Evolutionary conservation across 2,329 filamentous ascomycete species (phyloP).

Genomic region (Trichoderma sp.): DNA sequence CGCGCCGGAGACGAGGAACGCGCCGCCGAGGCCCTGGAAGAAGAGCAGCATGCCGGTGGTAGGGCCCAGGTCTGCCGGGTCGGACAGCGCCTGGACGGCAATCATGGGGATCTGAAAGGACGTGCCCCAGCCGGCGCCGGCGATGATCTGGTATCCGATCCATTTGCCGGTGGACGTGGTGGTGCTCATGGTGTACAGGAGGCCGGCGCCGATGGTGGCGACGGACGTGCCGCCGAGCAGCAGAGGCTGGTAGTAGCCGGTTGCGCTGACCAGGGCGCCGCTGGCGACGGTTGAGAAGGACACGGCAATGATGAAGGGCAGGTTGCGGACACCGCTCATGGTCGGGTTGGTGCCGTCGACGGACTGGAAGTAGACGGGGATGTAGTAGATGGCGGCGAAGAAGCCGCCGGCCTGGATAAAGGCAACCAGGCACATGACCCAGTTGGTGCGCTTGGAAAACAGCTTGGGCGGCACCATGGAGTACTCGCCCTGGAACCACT

Average conservation of each 20-base stretch:
- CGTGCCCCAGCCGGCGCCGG: slow-evolving; percentile 50
- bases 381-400: slow-evolving; percentile 50
- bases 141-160: slow-evolving; percentile 57
- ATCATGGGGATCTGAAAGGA: slow-evolving; percentile 55
- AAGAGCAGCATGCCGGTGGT: slow-evolving; percentile 51
- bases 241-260: slow-evolving; percentile 47
- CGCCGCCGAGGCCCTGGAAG: slow-evolving; percentile 54
- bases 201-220: slow-evolving; percentile 46
- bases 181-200: slow-evolving; percentile 46
- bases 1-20: slow-evolving; percentile 51
- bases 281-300: slow-evolving; percentile 45
- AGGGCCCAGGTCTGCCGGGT: slow-evolving; percentile 47
- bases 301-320: slow-evolving; percentile 50
- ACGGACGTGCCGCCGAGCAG: slow-evolving; percentile 49
- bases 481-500: slow-evolving; percentile 48
- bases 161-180: slow-evolving; percentile 45
- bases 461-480: slow-evolving; percentile 47
- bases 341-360: slow-evolving; percentile 45
- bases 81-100: slow-evolving; percentile 47
- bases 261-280: slow-evolving; percentile 43
- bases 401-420: slow-evolving; percentile 48
- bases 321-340: slow-evolving; percentile 46
- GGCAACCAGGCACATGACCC: slow-evolving; percentile 41
- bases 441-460: slow-evolving; percentile 43
- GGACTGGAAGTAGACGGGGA: slow-evolving; percentile 51